A percentile compares a stretch with the other conserved stretches of the same genome.
Evolutionary conservation across 2,329 filamentous ascomycete species (phyloP).

Genomic region (Claviceps sp.): DNA sequence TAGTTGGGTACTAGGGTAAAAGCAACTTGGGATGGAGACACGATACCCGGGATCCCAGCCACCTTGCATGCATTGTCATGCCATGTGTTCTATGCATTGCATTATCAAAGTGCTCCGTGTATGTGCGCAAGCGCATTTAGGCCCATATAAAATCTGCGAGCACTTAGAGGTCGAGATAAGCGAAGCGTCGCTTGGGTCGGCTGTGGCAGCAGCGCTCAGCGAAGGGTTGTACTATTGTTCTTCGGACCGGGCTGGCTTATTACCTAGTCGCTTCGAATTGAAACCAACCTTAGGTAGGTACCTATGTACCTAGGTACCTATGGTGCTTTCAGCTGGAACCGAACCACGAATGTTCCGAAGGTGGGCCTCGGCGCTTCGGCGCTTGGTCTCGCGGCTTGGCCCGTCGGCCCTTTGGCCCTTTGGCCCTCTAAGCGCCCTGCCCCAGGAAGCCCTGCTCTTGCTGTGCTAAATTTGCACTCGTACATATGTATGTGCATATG

Average conservation of each 20-base stretch:
- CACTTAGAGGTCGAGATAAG: background rate
- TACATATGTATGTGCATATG: background rate
- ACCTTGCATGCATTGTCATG: background rate
- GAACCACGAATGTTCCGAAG: background rate
- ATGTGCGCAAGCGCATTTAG: background rate
- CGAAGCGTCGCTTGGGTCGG: background rate
- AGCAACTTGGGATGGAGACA: background rate
- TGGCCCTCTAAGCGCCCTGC: background rate
- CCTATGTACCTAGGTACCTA: too few relatives aligned
- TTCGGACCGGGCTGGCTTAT: background rate
- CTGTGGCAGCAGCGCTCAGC: background rate
- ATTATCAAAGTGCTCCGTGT: background rate
- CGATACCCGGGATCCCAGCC: background rate
- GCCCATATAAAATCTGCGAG: background rate
- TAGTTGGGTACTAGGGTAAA: background rate
- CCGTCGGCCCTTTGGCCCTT: constrained; percentile 2
- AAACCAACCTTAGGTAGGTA: background rate
- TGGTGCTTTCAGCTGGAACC: background rate
- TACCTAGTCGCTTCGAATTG: background rate
- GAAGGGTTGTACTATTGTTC: background rate
- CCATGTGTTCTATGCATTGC: too few relatives aligned
- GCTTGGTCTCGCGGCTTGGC: constrained; percentile 1
- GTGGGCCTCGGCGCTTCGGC: background rate
- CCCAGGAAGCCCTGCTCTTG: background rate
- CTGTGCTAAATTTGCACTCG: background rate